Conservation (phyloP, 495 filamentous ascomycete species). For the Copromyces sp. region DNA sequence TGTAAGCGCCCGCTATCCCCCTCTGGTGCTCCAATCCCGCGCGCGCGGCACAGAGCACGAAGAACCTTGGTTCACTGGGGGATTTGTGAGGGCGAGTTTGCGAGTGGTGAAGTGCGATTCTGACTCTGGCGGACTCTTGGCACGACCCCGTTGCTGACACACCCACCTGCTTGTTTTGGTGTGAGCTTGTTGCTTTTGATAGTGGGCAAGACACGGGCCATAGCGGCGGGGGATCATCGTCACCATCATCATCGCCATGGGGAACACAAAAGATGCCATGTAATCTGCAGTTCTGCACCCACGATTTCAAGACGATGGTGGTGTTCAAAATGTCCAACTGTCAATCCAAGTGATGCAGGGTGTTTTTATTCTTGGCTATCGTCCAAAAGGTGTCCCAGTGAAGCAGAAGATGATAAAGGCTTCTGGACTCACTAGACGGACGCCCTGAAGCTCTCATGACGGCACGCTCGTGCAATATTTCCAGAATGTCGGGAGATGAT, state of each 20-base stretch:
- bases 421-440: neutral
- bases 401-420: neutral
- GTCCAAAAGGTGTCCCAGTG: neutral
- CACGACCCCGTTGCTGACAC: neutral
- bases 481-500: neutral
- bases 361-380: neutral
- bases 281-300: neutral
- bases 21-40: neutral
- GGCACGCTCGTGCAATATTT: neutral
- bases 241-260: neutral
- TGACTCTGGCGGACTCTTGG: neutral
- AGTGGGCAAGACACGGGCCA: neutral
- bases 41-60: neutral
- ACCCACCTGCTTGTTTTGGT: neutral
- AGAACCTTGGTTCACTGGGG: neutral
- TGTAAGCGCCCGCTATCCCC: neutral
- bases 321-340: neutral
- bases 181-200: neutral
- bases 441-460: neutral
- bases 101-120: neutral
- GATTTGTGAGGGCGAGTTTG: neutral
- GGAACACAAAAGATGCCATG: neutral
- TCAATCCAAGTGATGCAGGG: neutral
- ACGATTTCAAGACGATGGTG: neutral
- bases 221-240: neutral